phyloP scores from a whole-genome alignment of 2,329 filamentous ascomycete species.

The Pestalotiopsis sp. region DNA sequence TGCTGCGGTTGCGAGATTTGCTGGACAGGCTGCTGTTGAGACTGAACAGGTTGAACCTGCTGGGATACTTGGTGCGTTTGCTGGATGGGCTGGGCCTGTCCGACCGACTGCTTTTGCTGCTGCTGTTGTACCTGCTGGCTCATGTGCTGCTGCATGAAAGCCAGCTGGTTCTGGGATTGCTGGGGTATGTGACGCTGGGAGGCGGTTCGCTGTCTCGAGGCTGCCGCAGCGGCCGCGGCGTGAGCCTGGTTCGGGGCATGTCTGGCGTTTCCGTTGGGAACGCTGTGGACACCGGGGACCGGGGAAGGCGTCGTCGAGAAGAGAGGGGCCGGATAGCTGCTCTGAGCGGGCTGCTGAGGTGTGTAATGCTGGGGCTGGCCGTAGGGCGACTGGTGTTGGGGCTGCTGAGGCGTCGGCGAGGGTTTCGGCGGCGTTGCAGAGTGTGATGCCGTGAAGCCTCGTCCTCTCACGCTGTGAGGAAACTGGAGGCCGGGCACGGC shows the following conservation, averaged over 20 bases:
- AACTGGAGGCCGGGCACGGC: slow-evolving; percentile 50
- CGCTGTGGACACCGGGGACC: slow-evolving; percentile 49
- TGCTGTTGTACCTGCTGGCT: slow-evolving; percentile 32
- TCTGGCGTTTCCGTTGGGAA: slow-evolving; percentile 51
- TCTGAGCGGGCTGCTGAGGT: slow-evolving; percentile 52
- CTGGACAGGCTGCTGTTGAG: slow-evolving; percentile 25
- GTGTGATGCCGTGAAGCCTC: slow-evolving; percentile 50
- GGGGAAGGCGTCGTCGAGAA: slow-evolving; percentile 52
- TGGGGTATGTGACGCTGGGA: slow-evolving; percentile 37
- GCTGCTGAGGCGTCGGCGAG: slow-evolving; percentile 45
- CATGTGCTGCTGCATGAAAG: slow-evolving; percentile 35
- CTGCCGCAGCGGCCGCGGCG: slow-evolving; percentile 35
- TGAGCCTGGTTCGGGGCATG: slow-evolving; percentile 47
- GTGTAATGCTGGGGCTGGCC: slow-evolving; percentile 58
- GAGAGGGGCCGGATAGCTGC: slow-evolving; percentile 54
- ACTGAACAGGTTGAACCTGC: slow-evolving; percentile 28
- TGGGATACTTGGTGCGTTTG: slow-evolving; percentile 31
- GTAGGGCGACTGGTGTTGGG: slow-evolving; percentile 57
- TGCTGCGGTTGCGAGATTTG: slow-evolving; percentile 23
- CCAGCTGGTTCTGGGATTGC: slow-evolving; percentile 31
- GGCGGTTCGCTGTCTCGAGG: slow-evolving; percentile 31
- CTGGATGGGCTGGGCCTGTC: slow-evolving; percentile 28
- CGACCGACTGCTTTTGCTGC: slow-evolving; percentile 30
- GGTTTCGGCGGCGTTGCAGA: slow-evolving; percentile 57
- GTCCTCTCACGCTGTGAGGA: slow-evolving; percentile 46